These are phyloP conservation scores for Bocquillonia castaneifolia DNA, from an alignment of 441 rosid species.

Conservation along the genomic window DNA sequence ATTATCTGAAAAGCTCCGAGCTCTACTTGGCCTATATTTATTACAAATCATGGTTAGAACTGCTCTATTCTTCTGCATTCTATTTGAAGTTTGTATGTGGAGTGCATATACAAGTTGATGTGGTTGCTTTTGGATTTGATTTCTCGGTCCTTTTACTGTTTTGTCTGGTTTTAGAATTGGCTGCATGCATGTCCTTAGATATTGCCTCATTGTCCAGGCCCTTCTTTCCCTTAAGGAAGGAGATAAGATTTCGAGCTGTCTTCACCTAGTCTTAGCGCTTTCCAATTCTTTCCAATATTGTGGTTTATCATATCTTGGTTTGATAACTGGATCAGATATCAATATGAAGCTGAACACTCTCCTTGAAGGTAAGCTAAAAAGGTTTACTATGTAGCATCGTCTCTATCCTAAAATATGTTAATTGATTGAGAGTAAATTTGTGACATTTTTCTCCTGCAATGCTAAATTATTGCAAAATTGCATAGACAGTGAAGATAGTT, in stretches of 20 bases:
- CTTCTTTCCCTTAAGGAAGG: slow-evolving; percentile 49
- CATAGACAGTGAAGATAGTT: slow-evolving; percentile 53
- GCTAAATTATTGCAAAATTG: slow-evolving; percentile 19
- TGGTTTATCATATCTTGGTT: slow-evolving; percentile 58
- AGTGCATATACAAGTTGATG: background rate
- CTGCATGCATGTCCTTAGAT: slow-evolving; percentile 5
- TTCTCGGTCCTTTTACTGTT: background rate
- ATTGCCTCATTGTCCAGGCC: slow-evolving; percentile 44
- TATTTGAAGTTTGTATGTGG: slow-evolving; percentile 3
- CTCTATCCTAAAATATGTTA: slow-evolving; percentile 4
- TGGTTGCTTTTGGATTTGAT: slow-evolving; percentile 10
- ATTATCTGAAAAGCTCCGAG: slow-evolving; percentile 45
- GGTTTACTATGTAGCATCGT: slow-evolving; percentile 3
- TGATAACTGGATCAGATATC: slow-evolving; percentile 57
- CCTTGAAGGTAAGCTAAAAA: slow-evolving; percentile 37
- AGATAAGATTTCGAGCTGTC: slow-evolving; percentile 32
- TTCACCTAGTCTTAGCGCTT: slow-evolving; percentile 41
- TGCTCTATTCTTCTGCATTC: slow-evolving; percentile 18
- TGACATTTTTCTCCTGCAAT: background rate
- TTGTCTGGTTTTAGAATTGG: background rate
- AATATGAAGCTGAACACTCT: slow-evolving; percentile 36
- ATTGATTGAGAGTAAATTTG: background rate
- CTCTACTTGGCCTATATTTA: slow-evolving; percentile 67
- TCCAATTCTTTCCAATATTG: slow-evolving; percentile 46
- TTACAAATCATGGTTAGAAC: slow-evolving; percentile 63